Evolutionary conservation across 306 rosid species (phyloP), one percentile per base, ranked within the genome.

Genomic region (Alnus rubra): DNA sequence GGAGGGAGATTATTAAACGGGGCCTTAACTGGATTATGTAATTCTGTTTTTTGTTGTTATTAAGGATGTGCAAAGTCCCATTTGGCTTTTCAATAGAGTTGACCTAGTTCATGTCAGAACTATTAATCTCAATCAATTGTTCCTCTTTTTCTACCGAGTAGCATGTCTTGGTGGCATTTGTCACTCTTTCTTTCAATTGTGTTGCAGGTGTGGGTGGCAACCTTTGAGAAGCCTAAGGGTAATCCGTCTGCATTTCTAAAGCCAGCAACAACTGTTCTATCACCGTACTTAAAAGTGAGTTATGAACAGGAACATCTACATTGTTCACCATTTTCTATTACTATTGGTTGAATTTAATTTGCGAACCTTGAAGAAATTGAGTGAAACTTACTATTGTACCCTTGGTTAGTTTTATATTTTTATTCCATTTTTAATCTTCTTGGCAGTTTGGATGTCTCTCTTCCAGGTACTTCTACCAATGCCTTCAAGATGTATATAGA

Each of bases 401-500:
- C 14, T 37, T 37, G 55, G 18, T 55, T 28, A 16, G 65, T 51
- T 39, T 30, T 9, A 28, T 49, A 53, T 62, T 48, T 74, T 48
- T 37, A 19, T 74, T 42, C 71, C 44, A 39, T 83, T 84, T 48
- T 71, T 78, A 45, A 69, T 64, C 54, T 80, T 69, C 81, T 78
- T 79, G 83, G 89, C 90, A 94, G 97, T 94, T 94, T 81, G 98
- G 98, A 74, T 94, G 96, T 84, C 92, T 94, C 54, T 94, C 98
- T 79, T 89, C 97, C 60, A 88, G 97, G 82, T 91, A 92, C 88
- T 94, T 94, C 84, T 94, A 94, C 85, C 88, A 77, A 77, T 76
- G 91, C 71, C 83, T 94, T 84, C 93, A 89, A 79, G 92, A 89
- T 74, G 77, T 87, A 28, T 91, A 88, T 78, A 88, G 79, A 81